Evolutionary conservation across 495 filamentous ascomycete genomes (phyloP), one percentile per base, ranked within the genome.

Genomic region (Chlorociboria aeruginascens): DNA sequence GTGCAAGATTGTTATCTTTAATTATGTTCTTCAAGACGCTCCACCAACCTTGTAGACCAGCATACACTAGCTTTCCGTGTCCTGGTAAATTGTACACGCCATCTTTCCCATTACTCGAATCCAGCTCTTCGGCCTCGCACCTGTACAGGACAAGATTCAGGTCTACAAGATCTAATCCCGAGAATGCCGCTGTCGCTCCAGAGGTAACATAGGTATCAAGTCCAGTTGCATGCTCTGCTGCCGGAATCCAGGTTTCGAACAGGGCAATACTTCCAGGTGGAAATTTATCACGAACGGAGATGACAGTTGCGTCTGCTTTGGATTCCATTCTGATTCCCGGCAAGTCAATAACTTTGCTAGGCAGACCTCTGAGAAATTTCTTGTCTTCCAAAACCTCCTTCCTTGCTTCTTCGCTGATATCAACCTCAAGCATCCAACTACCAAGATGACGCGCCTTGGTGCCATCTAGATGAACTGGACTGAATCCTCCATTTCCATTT

Each of bases 31-130:
- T 82, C 35, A 99, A 70, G 7, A 94, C 70, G 61, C 88, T 96
- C 92, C 89, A 96, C 92, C 92, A 99, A 11, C 93, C 93, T 62
- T 99, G 93, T 28, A 99, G 74, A 39, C 93, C 93, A 48, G 93
- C 89, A 63, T 99, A 99, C 13, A 96, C 86, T 36, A 95, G 71
- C 40, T 83, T 72, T 3, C 89, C 93, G 56, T 85, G 68, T 0
- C 80, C 78, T 8, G 93, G 92, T 52, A 99, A 86, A 40, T 70
- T 74, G 63, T 97, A 99, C 0, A 81, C 80, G 1, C 93, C 93
- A 67, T 97, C 86, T 49, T 78, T 73, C 8, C 85, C 85, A 20
- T 73, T 72, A 48, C 83, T 94, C 1, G 72, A 77, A 50, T 93
- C 89, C 39, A 76, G 76, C 62, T 99, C 93, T 63, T 99, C 93